Conservation (phyloP, 352 stramenopile species). For the Blastocystis sp. region DNA sequence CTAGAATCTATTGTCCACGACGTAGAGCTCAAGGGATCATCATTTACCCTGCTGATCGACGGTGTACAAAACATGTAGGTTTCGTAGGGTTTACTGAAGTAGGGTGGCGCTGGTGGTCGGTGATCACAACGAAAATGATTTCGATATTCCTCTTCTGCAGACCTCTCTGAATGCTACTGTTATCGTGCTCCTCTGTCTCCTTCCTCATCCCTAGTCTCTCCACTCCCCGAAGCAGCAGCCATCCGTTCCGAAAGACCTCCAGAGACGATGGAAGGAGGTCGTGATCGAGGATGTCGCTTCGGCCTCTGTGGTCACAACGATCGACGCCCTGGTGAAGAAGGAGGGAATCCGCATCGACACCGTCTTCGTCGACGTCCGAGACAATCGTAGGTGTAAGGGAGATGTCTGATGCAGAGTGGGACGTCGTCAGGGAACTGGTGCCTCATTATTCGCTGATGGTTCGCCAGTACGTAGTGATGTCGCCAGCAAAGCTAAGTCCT, state of each 20-base stretch:
- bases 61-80: background rate
- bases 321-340: background rate
- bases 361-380: background rate
- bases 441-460: background rate
- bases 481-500: background rate
- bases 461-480: conserved; percentile 7
- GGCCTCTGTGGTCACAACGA: background rate
- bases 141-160: background rate
- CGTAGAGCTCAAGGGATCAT: background rate
- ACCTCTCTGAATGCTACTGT: background rate
- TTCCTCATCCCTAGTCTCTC: background rate
- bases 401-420: background rate
- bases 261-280: background rate
- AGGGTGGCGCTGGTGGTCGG: background rate
- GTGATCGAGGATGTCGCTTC: background rate
- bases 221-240: background rate
- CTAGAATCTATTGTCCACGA: background rate
- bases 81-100: background rate
- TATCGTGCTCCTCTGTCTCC: background rate
- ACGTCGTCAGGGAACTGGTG: background rate
- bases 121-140: conserved; percentile 12
- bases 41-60: background rate
- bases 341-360: background rate
- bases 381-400: background rate
- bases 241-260: background rate